A percentile compares a stretch with the other conserved stretches of the same genome.
Conservation (phyloP, 2,329 filamentous ascomycete species). For the Fragosphaeria purpurea region DNA sequence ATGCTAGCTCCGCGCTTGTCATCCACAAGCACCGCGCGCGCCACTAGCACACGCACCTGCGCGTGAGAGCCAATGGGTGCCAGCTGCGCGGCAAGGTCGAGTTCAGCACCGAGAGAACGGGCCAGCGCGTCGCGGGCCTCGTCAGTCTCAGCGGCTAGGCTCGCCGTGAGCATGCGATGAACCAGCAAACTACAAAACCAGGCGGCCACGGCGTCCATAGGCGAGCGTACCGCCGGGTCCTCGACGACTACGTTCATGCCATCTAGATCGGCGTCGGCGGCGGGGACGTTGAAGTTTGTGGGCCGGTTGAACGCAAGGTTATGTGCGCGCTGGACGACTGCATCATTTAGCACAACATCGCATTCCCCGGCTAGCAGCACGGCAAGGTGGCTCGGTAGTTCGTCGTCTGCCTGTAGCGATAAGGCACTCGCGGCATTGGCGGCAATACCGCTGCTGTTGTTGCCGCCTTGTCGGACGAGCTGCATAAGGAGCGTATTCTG, state of each 20-base stretch:
- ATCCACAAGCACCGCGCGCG: slow-evolving; percentile 46
- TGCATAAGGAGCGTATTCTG: slow-evolving; percentile 43
- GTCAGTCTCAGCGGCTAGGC: slow-evolving; percentile 30
- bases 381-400: slow-evolving; percentile 66
- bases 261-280: slow-evolving; percentile 48
- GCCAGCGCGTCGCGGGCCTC: not conserved
- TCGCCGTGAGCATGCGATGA: slow-evolving; percentile 56
- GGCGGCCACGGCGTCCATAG: slow-evolving; percentile 80
- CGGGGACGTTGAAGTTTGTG: slow-evolving; percentile 55
- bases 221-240: slow-evolving; percentile 73
- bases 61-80: slow-evolving; percentile 73
- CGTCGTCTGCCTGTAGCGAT: slow-evolving; percentile 36
- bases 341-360: slow-evolving; percentile 68
- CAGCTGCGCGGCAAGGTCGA: slow-evolving; percentile 59
- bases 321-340: slow-evolving; percentile 74
- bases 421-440: slow-evolving; percentile 15
- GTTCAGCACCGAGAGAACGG: slow-evolving; percentile 27
- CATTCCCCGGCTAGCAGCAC: slow-evolving; percentile 68
- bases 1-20: slow-evolving; percentile 47
- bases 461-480: slow-evolving; percentile 21
- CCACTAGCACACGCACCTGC: slow-evolving; percentile 48
- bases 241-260: slow-evolving; percentile 77
- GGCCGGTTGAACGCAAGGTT: slow-evolving; percentile 82
- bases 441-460: not conserved
- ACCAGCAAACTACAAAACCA: slow-evolving; percentile 77